A percentile compares a stretch with the other conserved stretches of the same genome.
phyloP scores from a whole-genome alignment of 768 basidiomycete genomes.

The Termitomyces sp. region DNA sequence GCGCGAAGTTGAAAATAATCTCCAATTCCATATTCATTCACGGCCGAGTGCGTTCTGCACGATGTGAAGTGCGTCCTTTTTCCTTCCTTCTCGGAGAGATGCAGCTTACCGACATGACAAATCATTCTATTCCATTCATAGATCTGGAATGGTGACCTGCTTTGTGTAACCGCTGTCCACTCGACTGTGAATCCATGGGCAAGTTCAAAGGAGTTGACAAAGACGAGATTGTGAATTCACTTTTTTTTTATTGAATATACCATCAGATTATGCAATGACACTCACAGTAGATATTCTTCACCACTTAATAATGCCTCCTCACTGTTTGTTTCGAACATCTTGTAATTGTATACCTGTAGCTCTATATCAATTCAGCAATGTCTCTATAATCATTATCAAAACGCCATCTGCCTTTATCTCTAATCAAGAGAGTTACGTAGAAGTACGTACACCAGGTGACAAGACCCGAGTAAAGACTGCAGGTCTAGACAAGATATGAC shows the following conservation, averaged over 20 bases:
- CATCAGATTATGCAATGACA: neutral
- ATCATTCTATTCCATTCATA: conserved; percentile 12
- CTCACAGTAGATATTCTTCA: neutral
- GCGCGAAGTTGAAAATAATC: conserved; percentile 35
- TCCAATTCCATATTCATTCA: conserved; percentile 37
- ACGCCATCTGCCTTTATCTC: neutral
- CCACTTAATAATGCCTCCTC: neutral
- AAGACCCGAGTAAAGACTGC: neutral
- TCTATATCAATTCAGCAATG: neutral
- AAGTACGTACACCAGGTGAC: neutral
- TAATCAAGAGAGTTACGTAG: neutral
- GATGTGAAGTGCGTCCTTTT: conserved; percentile 36
- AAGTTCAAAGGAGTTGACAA: conserved; percentile 1
- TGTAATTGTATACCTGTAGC: neutral
- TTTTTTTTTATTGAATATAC: neutral
- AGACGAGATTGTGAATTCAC: conserved; percentile 8
- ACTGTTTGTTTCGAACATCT: neutral
- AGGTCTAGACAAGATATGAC: neutral
- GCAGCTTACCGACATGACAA: neutral
- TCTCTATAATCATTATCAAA: neutral
- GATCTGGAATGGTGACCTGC: conserved; percentile 37
- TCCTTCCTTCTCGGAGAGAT: too few relatives aligned
- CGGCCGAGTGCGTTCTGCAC: conserved; percentile 35
- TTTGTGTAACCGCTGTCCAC: conserved; percentile 42
- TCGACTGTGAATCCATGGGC: conserved; percentile 30